Base-by-base conservation (phyloP, 257 asterid genomes). In the Jasminum sambac region DNA sequence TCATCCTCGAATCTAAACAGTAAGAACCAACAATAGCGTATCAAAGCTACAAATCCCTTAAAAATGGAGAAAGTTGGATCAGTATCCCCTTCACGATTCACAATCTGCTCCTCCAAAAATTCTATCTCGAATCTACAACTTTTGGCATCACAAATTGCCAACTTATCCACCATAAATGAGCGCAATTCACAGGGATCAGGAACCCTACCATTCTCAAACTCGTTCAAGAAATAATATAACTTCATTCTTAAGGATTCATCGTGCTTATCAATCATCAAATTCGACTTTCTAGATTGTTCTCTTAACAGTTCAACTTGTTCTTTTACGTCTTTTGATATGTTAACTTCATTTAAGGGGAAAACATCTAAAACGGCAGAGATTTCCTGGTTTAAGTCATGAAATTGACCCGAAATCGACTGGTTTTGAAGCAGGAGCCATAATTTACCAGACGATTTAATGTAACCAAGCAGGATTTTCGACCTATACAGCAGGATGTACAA, bases 401-500 rank as follows among this genome's bases (percentile, higher is more conserved):
- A 94, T 82, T 89, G 95, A 42, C 96, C 88, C 1, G 96, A 87
- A 74, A 94, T 73, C 2, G 96, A 73, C 38, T 85, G 88, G 80
- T 78, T 86, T 36, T 91, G 97, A 58, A 94, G 93, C 85, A 94
- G 78, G 67, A 94, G 76, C 99, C 97, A 91, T 71, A 94, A 68
- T 79, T 86, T 94, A 80, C 96, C 86, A 36, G 96, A 87, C 34
- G 85, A 85, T 12, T 63, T 76, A 1, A 91, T 86, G 52, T 88
- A 88, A 74, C 91, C 98, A 62, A 94, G 88, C 83, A 95, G 65
- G 68, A 89, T 85, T 76, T 83, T 91, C 17, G 95, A 84, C 83
- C 99, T 80, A 84, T 89, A 86, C 65, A 94, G 91, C 82, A 89
- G 85, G 70, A 94, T 90, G 87, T 94, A 94, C 86, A 94, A 79